phyloP scores from a whole-genome alignment of 257 asterid species.

The Nicotiana tabacum region DNA sequence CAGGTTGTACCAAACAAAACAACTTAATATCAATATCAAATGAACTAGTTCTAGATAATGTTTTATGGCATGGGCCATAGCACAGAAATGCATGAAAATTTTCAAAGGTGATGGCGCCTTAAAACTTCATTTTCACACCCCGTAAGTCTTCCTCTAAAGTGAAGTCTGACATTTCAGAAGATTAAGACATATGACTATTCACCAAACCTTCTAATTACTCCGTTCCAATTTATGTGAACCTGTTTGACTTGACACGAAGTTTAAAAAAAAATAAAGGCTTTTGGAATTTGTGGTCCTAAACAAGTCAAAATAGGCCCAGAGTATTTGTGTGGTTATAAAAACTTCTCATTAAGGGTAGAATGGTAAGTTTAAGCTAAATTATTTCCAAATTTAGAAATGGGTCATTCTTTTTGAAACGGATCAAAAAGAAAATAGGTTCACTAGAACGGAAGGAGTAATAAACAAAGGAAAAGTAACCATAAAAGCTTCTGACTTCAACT shows the following conservation, averaged over 20 bases:
- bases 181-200: conserved; percentile 31
- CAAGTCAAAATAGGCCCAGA: no score
- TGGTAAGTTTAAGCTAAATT: no score
- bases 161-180: conserved; percentile 33
- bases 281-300: no score
- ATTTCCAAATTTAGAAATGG: no score
- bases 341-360: no score
- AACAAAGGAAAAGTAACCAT: conserved; percentile 26
- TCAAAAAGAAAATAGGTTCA: no score
- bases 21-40: background rate
- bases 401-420: no score
- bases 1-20: no score
- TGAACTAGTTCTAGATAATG: background rate
- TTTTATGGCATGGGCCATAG: background rate
- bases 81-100: conserved; percentile 15
- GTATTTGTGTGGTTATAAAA: no score
- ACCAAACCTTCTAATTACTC: conserved; percentile 12
- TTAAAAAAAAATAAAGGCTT: no score
- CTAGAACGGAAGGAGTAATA: background rate
- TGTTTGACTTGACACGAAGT: no score
- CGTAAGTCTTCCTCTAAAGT: conserved; percentile 3
- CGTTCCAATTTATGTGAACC: no score
- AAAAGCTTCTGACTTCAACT: conserved; percentile 7
- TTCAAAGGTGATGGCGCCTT: conserved; percentile 35
- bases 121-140: conserved; percentile 20